These are phyloP conservation scores for Penicillium ochrochloron DNA, from an alignment of 495 filamentous ascomycete species.

Conservation along the genomic window DNA sequence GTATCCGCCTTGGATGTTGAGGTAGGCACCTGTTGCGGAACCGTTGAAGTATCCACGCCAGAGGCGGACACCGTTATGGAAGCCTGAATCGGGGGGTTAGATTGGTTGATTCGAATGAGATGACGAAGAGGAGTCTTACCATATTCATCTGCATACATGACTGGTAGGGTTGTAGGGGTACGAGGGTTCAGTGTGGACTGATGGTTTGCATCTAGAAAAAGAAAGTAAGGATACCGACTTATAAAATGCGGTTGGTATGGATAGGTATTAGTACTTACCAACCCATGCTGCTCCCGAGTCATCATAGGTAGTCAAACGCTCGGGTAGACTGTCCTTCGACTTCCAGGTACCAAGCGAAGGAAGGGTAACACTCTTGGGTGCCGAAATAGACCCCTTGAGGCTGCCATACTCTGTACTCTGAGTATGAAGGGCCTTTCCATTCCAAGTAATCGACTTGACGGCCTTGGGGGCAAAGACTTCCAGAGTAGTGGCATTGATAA, in stretches of 20 bases:
- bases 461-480: conserved; percentile 63
- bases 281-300: conserved; percentile 64
- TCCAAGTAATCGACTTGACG: conserved; percentile 58
- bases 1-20: conserved; percentile 63
- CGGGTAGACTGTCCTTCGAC: conserved; percentile 69
- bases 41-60: conserved; percentile 71
- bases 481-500: conserved; percentile 62
- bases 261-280: conserved; percentile 31
- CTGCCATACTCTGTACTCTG: conserved; percentile 50
- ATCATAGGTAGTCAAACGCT: conserved; percentile 62
- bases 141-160: conserved; percentile 69
- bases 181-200: conserved; percentile 61
- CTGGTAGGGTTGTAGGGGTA: conserved; percentile 60
- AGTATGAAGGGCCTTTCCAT: conserved; percentile 49
- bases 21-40: conserved; percentile 60
- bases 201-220: conserved; percentile 54
- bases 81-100: conserved; percentile 45
- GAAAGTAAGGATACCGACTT: background rate
- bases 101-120: background rate
- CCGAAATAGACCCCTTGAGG: conserved; percentile 52
- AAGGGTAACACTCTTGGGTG: conserved; percentile 47
- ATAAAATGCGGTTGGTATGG: background rate
- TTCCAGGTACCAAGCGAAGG: conserved; percentile 66
- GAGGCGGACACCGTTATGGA: conserved; percentile 67
- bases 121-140: conserved; percentile 29